Evolutionary conservation across 805 yeast species (phyloP).

Genomic region (Kluyveromyces siamensis): DNA sequence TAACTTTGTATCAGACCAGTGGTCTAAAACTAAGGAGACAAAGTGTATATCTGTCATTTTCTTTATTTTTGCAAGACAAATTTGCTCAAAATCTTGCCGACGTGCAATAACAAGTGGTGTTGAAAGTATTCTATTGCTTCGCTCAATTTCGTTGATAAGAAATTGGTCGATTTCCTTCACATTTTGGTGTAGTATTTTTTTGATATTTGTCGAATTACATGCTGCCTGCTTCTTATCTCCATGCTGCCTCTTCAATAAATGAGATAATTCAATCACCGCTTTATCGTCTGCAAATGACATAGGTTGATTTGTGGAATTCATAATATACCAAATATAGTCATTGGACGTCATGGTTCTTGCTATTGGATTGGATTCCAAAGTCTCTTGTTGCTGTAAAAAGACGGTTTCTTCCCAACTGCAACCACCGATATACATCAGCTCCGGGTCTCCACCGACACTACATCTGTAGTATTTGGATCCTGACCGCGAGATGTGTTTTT

Average conservation of each 20-base stretch:
- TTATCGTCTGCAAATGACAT: constrained; percentile 2
- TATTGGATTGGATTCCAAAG: background rate
- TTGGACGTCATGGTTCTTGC: background rate
- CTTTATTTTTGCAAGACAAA: background rate
- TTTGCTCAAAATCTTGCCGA: constrained; percentile 2
- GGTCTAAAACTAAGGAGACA: constrained; percentile 1
- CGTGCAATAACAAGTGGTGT: background rate
- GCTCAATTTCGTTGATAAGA: background rate
- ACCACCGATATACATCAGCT: background rate
- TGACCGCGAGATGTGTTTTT: constrained; percentile 1
- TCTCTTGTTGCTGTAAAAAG: background rate
- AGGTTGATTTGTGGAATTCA: constrained; percentile 3
- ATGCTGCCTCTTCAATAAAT: background rate
- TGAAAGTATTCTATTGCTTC: constrained; percentile 1
- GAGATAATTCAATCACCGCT: background rate
- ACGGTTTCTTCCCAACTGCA: constrained; percentile 1
- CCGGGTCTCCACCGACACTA: constrained; percentile 1
- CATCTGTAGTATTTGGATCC: constrained; percentile 3
- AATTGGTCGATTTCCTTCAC: background rate
- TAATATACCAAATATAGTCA: constrained; percentile 2
- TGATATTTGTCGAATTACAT: constrained; percentile 1
- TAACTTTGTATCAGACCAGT: constrained; percentile 2
- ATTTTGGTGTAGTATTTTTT: background rate
- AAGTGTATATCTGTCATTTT: background rate
- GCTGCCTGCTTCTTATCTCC: background rate